A percentile compares a stretch with the other conserved stretches of the same genome.
These are phyloP conservation scores for Cordyceps militaris DNA, from an alignment of 2,329 filamentous ascomycete genomes.

Conservation along the genomic window DNA sequence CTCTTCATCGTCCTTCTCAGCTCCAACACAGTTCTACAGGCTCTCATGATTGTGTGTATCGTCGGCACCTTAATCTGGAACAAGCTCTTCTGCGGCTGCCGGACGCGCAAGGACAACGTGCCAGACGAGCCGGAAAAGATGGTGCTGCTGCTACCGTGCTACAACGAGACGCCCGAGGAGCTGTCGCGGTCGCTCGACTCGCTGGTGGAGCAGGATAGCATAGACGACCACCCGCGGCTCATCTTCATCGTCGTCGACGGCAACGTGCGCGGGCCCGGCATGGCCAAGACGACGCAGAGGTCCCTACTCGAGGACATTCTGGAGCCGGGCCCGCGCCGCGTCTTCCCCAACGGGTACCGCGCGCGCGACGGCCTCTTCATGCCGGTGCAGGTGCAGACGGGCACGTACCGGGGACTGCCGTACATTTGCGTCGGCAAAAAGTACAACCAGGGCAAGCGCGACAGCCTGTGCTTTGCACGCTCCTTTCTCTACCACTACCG, in stretches of 20 bases:
- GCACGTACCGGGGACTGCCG: slow-evolving; percentile 38
- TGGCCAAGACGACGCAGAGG: slow-evolving; percentile 40
- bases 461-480: slow-evolving; percentile 42
- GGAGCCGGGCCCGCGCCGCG: slow-evolving; percentile 24
- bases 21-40: slow-evolving; percentile 37
- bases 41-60: slow-evolving; percentile 35
- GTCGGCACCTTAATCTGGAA: slow-evolving; percentile 26
- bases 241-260: slow-evolving; percentile 44
- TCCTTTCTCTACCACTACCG: slow-evolving; percentile 44
- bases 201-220: slow-evolving; percentile 35
- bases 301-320: slow-evolving; percentile 42
- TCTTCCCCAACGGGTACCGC: slow-evolving; percentile 37
- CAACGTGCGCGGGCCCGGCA: slow-evolving; percentile 38
- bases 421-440: slow-evolving; percentile 42
- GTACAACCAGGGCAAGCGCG: slow-evolving; percentile 43
- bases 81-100: slow-evolving; percentile 24
- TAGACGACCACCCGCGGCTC: slow-evolving; percentile 33
- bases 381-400: slow-evolving; percentile 37
- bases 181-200: slow-evolving; percentile 38
- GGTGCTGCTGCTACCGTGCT: slow-evolving; percentile 41
- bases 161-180: slow-evolving; percentile 41
- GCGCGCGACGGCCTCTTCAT: slow-evolving; percentile 40
- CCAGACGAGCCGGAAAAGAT: slow-evolving; percentile 36
- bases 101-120: slow-evolving; percentile 24
- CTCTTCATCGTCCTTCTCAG: slow-evolving; percentile 39